phyloP scores from a whole-genome alignment of 2,329 filamentous ascomycete species.

The Metarhizium rileyi region DNA sequence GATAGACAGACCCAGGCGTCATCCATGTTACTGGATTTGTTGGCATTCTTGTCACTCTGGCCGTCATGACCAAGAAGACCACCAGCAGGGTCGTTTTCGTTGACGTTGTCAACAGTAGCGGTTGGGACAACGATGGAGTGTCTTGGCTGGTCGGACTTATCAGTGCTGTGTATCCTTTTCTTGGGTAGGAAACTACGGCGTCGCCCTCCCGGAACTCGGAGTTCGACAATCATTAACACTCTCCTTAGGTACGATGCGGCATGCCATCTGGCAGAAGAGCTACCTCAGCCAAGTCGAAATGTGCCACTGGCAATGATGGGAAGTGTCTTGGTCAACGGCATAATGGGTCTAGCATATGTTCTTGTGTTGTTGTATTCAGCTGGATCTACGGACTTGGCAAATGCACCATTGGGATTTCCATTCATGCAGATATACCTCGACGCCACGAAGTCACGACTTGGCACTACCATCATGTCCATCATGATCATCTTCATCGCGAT shows the following conservation, averaged over 20 bases:
- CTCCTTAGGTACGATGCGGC: conserved; percentile 22
- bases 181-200: conserved; percentile 16
- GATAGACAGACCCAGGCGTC: conserved; percentile 5
- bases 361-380: conserved; percentile 34
- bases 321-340: conserved; percentile 29
- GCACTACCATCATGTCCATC: conserved; percentile 19
- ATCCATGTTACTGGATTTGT: conserved; percentile 20
- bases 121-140: conserved; percentile 21
- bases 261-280: conserved; percentile 23
- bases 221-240: background rate
- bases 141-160: conserved; percentile 24
- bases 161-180: conserved; percentile 22
- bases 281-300: conserved; percentile 22
- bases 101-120: conserved; percentile 21
- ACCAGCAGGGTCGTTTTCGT: conserved; percentile 20
- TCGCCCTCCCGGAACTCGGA: background rate
- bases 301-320: conserved; percentile 25
- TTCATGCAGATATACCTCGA: conserved; percentile 31
- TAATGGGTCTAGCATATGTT: conserved; percentile 33
- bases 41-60: conserved; percentile 18
- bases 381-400: conserved; percentile 28
- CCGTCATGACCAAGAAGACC: conserved; percentile 22
- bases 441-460: conserved; percentile 15
- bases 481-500: conserved; percentile 18
- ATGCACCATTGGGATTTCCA: conserved; percentile 30